These are phyloP conservation scores for Monilinia laxa DNA, from an alignment of 2,329 filamentous ascomycete species.

Conservation along the genomic window DNA sequence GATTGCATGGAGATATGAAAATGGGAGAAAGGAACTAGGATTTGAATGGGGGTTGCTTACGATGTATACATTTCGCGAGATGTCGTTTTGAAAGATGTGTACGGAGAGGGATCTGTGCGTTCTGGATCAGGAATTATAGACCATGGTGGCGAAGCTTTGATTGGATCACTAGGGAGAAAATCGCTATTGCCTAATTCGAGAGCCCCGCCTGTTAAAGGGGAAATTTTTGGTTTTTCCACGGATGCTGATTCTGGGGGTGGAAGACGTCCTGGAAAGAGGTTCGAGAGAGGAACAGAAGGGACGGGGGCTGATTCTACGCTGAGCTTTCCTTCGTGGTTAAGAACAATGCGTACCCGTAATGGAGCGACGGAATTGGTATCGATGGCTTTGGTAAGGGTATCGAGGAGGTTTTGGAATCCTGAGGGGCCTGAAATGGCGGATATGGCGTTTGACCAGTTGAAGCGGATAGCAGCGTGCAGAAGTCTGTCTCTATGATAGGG, in stretches of 20 bases:
- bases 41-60: neutral
- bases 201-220: conserved; percentile 37
- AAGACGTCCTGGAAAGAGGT: conserved; percentile 58
- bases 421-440: conserved; percentile 46
- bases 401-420: conserved; percentile 48
- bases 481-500: conserved; percentile 76
- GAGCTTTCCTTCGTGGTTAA: conserved; percentile 52
- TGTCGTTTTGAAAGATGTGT: conserved; percentile 75
- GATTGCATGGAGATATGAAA: too few relatives aligned
- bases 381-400: conserved; percentile 41
- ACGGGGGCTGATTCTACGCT: conserved; percentile 44
- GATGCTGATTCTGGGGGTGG: conserved; percentile 45
- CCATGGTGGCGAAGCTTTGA: conserved; percentile 21
- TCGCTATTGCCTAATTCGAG: conserved; percentile 32
- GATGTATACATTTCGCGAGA: conserved; percentile 64
- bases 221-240: conserved; percentile 28
- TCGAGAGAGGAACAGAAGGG: conserved; percentile 46
- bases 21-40: too few relatives aligned
- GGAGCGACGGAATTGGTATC: conserved; percentile 40
- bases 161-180: conserved; percentile 34
- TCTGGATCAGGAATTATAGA: conserved; percentile 40
- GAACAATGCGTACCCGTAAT: conserved; percentile 55
- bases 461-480: conserved; percentile 60
- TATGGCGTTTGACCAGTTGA: conserved; percentile 52
- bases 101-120: conserved; percentile 62